Evolutionary conservation across 257 asterid species (phyloP), one percentile per base, ranked within the genome.

Genomic region (Leonotis leonurus): DNA sequence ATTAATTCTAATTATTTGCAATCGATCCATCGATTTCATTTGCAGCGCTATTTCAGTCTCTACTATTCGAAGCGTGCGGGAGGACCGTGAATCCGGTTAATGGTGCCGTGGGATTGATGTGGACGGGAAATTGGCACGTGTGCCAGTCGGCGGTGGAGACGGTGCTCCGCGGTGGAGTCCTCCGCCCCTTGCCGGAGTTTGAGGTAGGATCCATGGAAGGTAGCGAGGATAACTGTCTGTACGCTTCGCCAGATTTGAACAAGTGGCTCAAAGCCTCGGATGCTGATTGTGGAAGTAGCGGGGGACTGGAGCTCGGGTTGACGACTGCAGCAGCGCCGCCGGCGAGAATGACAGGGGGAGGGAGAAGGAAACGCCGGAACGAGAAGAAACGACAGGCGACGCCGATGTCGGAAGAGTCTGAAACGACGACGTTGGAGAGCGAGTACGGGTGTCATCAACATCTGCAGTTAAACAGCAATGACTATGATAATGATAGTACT

Each of bases 91-190:
- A 90, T 36, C 97, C 96, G 30, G 94, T 90, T 9, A 81, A 72
- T 76, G 94, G 95, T 20, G 95, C 90, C 0, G 86, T 83, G 43
- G 98, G 98, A 7, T 57, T 88, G 63, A 20, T 88, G 35, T 78
- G 85, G 91, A 80, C 88, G 7, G 91, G 95, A 12, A 90, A 85
- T 55, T 90, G 98, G 98, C 83, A 79, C 73, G 60, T 75, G 37
- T 90, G 96, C 69, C 94, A 88, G 77, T 63, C 89, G 22, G 94
- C 96, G 27, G 94, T 80, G 66, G 93, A 87, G 76, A 85, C 94
- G 48, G 97, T 90, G 52, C 87, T 87, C 20, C 77, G 74, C 55
- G 96, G 96, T 60, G 96, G 94, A 32, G 75, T 60, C 2, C 35
- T 75, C 33, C 63, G 68, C 55, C 70, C 87, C 40, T 62, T 60